These are phyloP conservation scores for Leersia perrieri DNA, from an alignment of 176 grass and related monocot genomes.

Conservation along the genomic window DNA sequence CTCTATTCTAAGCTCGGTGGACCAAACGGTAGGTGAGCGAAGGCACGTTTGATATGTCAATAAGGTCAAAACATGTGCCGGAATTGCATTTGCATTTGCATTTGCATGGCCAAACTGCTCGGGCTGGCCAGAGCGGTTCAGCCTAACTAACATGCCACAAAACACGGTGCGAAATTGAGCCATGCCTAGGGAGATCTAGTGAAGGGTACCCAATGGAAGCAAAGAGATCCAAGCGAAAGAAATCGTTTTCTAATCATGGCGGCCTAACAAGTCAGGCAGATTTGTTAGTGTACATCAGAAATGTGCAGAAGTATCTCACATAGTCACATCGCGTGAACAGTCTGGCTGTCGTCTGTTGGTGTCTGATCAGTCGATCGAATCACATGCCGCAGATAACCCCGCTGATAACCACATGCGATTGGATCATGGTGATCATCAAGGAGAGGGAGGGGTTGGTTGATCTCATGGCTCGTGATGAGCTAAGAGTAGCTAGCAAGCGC, in stretches of 20 bases:
- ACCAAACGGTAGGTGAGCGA: not conserved
- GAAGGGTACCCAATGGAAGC: not conserved
- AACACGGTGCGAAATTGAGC: not conserved
- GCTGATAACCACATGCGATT: not conserved
- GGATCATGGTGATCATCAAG: no score
- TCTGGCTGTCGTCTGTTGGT: not conserved
- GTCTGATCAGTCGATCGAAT: not conserved
- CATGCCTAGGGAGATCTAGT: not conserved
- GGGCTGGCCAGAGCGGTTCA: not conserved
- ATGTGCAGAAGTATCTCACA: not conserved
- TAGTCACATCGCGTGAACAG: not conserved
- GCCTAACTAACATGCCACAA: conserved; percentile 3
- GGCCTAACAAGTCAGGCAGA: not conserved
- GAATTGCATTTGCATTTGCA: not conserved
- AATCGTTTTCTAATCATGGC: not conserved
- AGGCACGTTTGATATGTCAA: not conserved
- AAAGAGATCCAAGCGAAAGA: not conserved
- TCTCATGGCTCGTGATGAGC: not conserved
- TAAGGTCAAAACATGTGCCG: conserved; percentile 16
- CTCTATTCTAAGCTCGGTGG: not conserved
- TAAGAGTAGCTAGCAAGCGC: not conserved
- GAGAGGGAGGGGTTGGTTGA: not conserved
- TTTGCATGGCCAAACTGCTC: not conserved
- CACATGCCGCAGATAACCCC: not conserved
- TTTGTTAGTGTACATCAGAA: not conserved